Evolutionary conservation across 805 yeast species (phyloP), one percentile per base, ranked within the genome.

Genomic region (Torulaspora microellipsoides): DNA sequence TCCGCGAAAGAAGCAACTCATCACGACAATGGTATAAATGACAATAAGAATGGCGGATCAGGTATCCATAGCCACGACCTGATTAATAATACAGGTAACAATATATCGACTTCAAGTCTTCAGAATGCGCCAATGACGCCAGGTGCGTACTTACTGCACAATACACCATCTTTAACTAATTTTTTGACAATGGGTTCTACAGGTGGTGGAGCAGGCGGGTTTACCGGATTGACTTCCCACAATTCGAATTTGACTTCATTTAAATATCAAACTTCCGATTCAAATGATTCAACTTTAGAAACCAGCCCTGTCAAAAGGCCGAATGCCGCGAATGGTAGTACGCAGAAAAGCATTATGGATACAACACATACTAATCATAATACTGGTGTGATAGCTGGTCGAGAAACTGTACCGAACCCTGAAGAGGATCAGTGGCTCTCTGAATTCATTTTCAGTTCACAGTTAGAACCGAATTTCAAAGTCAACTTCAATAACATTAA

Each of bases 401-500:
- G 8, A n/a, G 31, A 28, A 15, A 28, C 13, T 15, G 2, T 31
- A 8, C 12, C 39, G 8, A 31, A 32, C 25, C 15, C 38, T 17
- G 40, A 41, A 25, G 40, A 51, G 35, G 57, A 51, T 31, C 49
- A 78, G 46, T 83, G 91, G 90, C 66, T 85, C 12, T 73, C 78
- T 27, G 88, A 83, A 49, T 82, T 85, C 52, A 77, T 84, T 38
- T 78, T 72, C 42, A 27, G 33, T 27, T 77, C 85, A 1, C 85
- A 88, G 5, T 73, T 76, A 49, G 85, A 81, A 36, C 71, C 75
- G 27, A 75, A 78, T 42, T 76, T 82, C 43, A 58, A 62, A 30
- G 53, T 81, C 70, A 38, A 62, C 55, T 29, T 73, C 67, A 31
- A 72, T 71, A 47, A 78, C 52, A 60, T 73, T 38, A 71, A 81